Base-by-base conservation (phyloP, 768 basidiomycete species). In the Rubroboletus pulcherrimus region DNA sequence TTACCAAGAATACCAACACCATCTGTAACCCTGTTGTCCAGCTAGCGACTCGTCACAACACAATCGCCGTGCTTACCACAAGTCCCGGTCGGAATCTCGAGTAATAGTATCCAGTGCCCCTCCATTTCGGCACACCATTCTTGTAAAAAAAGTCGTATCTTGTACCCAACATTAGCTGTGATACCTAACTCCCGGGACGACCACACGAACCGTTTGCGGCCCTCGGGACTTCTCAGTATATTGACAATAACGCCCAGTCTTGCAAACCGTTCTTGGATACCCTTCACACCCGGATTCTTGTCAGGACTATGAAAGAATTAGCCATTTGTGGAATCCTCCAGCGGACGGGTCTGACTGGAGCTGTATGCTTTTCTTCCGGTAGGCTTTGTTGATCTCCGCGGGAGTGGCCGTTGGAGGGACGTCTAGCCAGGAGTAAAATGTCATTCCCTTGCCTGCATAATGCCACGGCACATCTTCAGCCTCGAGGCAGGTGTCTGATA, bases 71-170 rank as follows among this genome's bases (percentile, higher is more conserved):
- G 69, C 82, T 59, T 63, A 89, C 89, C 56, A 83, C 83, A 57
- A 98, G 78, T 26, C 94, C 93, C n/a, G 96, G 96, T 31, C 96
- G 82, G 79, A 90, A 99, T 50, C 97, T 86, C 31, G 91, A 84
- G 72, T 98, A 99, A 72, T 98, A 98, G 73, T 98, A 98, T 42
- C 93, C 91, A 33, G 91, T 93, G 15, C 94, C 96, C 60, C 95
- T 81, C 96, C 96, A 99, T 68, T 81, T 90, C 0, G 96, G 96
- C 4, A 99, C 93, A 21, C 96, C 96, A 59, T 98, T 98, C 74
- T 96, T 94, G 78, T 90, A 91, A 81, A 98, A 99, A 71, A 91
- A 91, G 70, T 92, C 89, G 59, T 92, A 92, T 62, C 91, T 91
- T 57, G 19, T 31, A n/a, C 31, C 14, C 57, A 40, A 45, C 19